Base-by-base conservation (phyloP, 2,329 filamentous ascomycete genomes). In the Fusarium aywerte region DNA sequence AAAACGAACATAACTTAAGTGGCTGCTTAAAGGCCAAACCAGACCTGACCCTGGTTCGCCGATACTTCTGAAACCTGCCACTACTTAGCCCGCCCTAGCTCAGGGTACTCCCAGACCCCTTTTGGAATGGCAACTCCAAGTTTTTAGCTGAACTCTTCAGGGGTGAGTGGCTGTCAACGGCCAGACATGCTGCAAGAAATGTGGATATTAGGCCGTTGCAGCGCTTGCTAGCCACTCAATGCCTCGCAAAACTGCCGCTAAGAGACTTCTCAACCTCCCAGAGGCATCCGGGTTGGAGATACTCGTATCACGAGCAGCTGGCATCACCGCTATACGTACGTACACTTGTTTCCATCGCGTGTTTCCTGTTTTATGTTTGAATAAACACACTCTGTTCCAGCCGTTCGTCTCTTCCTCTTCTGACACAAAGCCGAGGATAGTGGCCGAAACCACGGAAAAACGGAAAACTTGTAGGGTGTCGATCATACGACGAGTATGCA, bases 21-120 rank as follows among this genome's bases (percentile, higher is more conserved):
- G 68, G 71, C 62, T 70, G 49, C 58, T 65, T 39, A 12, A 43
- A 25, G 57, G 15, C 56, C 60, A 25, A 43, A n/a, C 18, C 25
- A 27, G 25, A 43, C 35, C 32, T 48, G n/a, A 38, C 48, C 58
- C 48, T 47, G 21, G 56, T 31, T 56, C 51, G 47, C 58, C 43
- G 38, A 67, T 58, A 56, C 51, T 67, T 62, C 71, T 73, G 71
- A 73, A 73, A 73, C 71, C 66, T 64, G 69, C 69, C 69, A 69
- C 65, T 51, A 32, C 57, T 45, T 65, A 51, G 53, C 58, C 61
- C 66, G 53, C 58, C 61, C 66, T 60, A 39, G 50, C 47, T 67
- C 62, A 63, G 59, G 63, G 59, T 58, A 43, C 42, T 54, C 57
- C 58, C 52, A 18, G 39, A 13, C 60, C 60, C 53, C 51, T 49